Evolutionary conservation across 208 protist genomes (phyloP).

Genomic region (Phytomonas francai): DNA sequence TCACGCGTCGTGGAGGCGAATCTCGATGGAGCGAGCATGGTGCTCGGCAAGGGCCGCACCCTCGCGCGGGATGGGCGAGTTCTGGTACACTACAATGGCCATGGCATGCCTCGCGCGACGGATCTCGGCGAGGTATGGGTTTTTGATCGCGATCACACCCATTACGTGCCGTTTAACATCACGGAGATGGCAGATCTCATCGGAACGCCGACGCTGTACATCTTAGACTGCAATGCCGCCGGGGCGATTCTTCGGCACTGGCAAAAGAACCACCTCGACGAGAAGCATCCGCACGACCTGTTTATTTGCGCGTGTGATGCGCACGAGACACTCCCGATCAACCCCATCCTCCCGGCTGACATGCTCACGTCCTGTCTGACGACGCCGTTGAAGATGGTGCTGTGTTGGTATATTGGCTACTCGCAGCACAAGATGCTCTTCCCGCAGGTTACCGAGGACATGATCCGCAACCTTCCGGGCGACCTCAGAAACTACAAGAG

Average conservation of each 20-base stretch:
- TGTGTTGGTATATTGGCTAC: constrained; percentile 91
- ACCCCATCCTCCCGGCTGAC: constrained; percentile 96
- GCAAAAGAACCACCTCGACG: constrained; percentile 58
- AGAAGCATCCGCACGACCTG: constrained; percentile 75
- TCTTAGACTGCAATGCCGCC: constrained; percentile 97
- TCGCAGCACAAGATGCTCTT: constrained; percentile 75
- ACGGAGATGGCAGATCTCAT: constrained; percentile 92
- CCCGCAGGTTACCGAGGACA: constrained; percentile 78
- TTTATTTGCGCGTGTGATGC: constrained; percentile 94
- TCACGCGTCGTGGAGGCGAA: constrained; percentile 91
- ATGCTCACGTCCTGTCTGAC: constrained; percentile 98
- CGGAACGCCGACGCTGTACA: constrained; percentile 93
- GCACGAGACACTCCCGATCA: constrained; percentile 94
- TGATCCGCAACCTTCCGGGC: constrained; percentile 74
- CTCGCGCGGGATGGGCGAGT: constrained; percentile 89
- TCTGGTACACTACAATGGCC: constrained; percentile 99
- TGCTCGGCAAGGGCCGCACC: constrained; percentile 67
- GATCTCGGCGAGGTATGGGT: constrained; percentile 97
- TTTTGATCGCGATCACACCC: constrained; percentile 95
- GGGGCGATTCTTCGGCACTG: constrained; percentile 82
- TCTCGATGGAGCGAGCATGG: constrained; percentile 88
- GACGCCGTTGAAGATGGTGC: constrained; percentile 95
- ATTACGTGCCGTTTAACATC: constrained; percentile 98
- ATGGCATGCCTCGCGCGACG: constrained; percentile 97
- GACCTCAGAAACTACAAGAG: constrained; percentile 79